Base-by-base conservation (phyloP, 2,329 filamentous ascomycete species). In the Fusarium sp. region DNA sequence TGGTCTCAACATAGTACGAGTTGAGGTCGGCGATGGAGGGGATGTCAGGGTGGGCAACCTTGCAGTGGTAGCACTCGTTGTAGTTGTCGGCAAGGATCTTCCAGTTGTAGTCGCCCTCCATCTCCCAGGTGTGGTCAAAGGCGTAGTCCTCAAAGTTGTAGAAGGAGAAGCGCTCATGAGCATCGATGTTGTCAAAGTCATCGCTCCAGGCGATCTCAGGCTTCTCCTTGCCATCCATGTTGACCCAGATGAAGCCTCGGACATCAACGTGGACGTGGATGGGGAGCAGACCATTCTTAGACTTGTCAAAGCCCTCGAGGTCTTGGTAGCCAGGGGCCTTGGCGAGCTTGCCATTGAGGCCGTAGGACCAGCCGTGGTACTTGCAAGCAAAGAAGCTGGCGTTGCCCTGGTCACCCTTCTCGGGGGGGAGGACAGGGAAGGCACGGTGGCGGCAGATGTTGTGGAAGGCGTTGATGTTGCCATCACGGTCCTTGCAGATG, bases 11-110 rank as follows among this genome's bases (percentile, higher is more conserved):
- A 45, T 83, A 81, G 80, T 91, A 91, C 5, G 86, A 86, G 67
- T 86, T 85, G 42, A 91, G 85, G 68, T 91, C 88, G 52, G 89
- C 86, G n/a, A 91, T 84, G 47, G 84, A 83, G 6, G 88, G 84
- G 35, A 91, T 87, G 66, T 90, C 88, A 3, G 90, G 89, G 74
- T 91, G 89, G 2, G 89, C 87, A 1, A 87, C 88, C 60, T 87
- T 86, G 82, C 89, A 91, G 82, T 91, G 90, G 75, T 92, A 92
- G 78, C 90, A 92, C 78, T 90, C 90, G 78, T 92, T 92, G 84
- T 91, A 92, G 82, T 92, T 91, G 78, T 92, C 90, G 16, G 87
- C 86, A 35, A 90, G 79, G 27, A 88, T 86, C 82, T 91, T 91
- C 89, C 89, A 91, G 82, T 91, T 91, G 78, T 87, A 89, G 35